Evolutionary conservation across 2,329 filamentous ascomycete genomes (phyloP), one percentile per base, ranked within the genome.

Genomic region (Cercospora beticola): DNA sequence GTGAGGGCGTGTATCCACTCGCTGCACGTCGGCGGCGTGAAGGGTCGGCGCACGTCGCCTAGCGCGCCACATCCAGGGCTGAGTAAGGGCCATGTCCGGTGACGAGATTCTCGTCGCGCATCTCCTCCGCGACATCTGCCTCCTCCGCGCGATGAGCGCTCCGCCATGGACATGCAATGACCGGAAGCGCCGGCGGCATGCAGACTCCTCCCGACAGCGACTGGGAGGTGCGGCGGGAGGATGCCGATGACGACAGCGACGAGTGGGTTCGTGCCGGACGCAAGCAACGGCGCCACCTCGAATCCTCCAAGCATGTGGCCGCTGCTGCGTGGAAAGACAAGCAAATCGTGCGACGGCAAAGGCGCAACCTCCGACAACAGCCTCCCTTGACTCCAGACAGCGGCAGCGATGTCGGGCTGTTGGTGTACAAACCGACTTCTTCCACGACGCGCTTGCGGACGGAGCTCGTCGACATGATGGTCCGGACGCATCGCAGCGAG

Each of bases 201-300:
- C 64, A 69, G 54, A 67, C 65, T 46, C 67, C 67, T 9, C 67
- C 67, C 21, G 67, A 67, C 64, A 69, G 60, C 67, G 67, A 69
- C 67, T 31, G 56, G 67, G 67, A 66, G 16, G 54, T 60, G 21
- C 60, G 60, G n/a, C 43, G n/a, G 26, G 62, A 59, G 31, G 49
- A 68, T 36, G 58, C 57, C 57, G 57, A 64, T 21, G 62, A 26
- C 36, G 40, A 52, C 6, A 21, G 33, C 31, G 54, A 61, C 28
- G 67, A 67, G 28, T 52, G 26, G 28, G 62, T 33, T 23, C 28
- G 18, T 21, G 33, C 26, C 62, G 49, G 21, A 31, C 62, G 30
- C 43, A 43, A 43, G 30, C 49, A 64, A 8, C 64, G 49, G 59
- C 67, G 67, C 56, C 67, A 69, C 64, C 18, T 40, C 6, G 59